Conservation (phyloP, 2,329 filamentous ascomycete genomes). For the Colletotrichum sp. region DNA sequence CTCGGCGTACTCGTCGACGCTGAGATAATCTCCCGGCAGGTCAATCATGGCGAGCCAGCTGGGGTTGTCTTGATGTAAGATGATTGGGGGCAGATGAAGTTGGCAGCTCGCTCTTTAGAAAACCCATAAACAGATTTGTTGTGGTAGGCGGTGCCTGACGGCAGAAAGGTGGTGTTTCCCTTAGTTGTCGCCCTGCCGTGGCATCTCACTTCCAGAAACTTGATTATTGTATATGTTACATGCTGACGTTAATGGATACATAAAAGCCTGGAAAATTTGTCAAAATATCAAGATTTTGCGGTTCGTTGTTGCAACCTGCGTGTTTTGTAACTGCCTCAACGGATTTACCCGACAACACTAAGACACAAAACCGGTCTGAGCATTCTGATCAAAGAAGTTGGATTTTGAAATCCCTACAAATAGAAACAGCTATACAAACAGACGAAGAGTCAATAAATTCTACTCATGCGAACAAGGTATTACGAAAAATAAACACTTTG, state of each 20-base stretch:
- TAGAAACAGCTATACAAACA: background rate
- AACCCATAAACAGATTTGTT: background rate
- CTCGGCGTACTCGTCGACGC: constrained; percentile 19
- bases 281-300: background rate
- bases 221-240: background rate
- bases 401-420: background rate
- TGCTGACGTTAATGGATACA: background rate
- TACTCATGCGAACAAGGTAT: background rate
- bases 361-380: background rate
- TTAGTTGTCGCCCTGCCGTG: background rate
- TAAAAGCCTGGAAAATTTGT: background rate
- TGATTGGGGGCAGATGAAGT: background rate
- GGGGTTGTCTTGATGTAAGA: background rate
- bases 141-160: background rate
- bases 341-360: too few relatives aligned
- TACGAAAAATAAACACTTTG: background rate
- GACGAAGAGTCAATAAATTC: background rate
- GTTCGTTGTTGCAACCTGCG: background rate
- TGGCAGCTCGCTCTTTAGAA: background rate
- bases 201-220: background rate
- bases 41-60: background rate
- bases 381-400: background rate
- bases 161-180: background rate
- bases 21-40: background rate
- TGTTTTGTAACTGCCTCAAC: background rate